Percentiles rank a stretch among this genome's conserved stretches.
Evolutionary conservation across 2,329 filamentous ascomycete species (phyloP).

Genomic region (Epicoccum sorghinum): DNA sequence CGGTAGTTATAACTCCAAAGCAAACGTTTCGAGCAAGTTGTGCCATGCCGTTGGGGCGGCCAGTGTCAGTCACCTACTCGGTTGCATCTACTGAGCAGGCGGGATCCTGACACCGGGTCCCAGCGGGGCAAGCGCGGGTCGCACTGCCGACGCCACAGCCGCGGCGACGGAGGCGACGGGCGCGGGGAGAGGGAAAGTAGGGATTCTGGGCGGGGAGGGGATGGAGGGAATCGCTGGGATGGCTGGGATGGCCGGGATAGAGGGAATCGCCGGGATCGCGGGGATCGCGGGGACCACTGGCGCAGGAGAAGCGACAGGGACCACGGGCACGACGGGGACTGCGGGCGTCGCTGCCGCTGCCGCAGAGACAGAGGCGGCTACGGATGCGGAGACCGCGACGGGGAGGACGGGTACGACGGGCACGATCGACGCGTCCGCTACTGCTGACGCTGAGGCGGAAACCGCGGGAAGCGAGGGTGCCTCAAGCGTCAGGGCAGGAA

Average conservation of each 20-base stretch:
- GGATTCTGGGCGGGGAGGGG: neutral
- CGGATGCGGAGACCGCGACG: neutral
- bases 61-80: neutral
- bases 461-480: neutral
- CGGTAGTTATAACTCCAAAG: constrained; percentile 3
- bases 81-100: neutral
- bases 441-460: neutral
- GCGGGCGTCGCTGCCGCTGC: neutral
- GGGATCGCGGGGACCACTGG: neutral
- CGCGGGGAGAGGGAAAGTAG: neutral
- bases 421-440: neutral
- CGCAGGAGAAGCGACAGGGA: neutral
- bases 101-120: neutral
- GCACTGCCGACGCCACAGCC: neutral
- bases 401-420: neutral
- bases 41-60: too few species aligned
- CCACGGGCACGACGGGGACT: neutral
- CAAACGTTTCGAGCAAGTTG: neutral
- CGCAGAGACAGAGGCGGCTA: neutral
- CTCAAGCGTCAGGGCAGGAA: constrained; percentile 5
- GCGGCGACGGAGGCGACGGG: neutral
- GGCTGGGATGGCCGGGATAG: neutral
- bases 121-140: neutral
- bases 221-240: neutral
- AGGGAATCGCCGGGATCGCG: neutral